Conservation (phyloP, 2,329 filamentous ascomycete species). For the Neophaeococcomyces mojaviensis region DNA sequence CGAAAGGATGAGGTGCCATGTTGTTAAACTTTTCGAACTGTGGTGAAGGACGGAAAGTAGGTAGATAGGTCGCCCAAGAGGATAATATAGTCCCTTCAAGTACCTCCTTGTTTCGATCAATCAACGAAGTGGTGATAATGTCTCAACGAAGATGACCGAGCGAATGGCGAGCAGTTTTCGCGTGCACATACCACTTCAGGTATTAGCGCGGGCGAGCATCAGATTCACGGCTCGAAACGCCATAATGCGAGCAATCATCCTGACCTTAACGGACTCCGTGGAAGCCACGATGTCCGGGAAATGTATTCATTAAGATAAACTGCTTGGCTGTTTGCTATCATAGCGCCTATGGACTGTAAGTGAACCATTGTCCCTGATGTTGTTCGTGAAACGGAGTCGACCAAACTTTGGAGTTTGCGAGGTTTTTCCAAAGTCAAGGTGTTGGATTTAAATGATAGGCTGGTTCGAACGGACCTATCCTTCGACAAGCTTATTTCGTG, state of each 20-base stretch:
- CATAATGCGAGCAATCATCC: no score
- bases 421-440: no score
- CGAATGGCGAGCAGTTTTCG: not conserved
- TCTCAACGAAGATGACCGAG: not conserved
- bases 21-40: not conserved
- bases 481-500: no score
- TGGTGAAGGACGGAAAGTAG: not conserved
- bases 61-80: not conserved
- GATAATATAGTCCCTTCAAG: constrained; percentile 4
- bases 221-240: no score
- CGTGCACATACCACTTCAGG: not conserved
- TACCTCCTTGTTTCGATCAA: no score
- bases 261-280: not conserved
- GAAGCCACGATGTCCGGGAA: not conserved
- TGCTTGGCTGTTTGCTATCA: not conserved
- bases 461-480: no score
- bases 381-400: no score
- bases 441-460: no score
- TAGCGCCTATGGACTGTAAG: not conserved
- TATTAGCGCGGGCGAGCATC: not conserved
- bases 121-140: no score
- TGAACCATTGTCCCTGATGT: no score
- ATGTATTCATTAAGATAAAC: not conserved
- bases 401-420: no score
- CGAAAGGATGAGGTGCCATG: constrained; percentile 43